Conservation (phyloP, 805 yeast genomes). For the Metschnikowia colocasiae region DNA sequence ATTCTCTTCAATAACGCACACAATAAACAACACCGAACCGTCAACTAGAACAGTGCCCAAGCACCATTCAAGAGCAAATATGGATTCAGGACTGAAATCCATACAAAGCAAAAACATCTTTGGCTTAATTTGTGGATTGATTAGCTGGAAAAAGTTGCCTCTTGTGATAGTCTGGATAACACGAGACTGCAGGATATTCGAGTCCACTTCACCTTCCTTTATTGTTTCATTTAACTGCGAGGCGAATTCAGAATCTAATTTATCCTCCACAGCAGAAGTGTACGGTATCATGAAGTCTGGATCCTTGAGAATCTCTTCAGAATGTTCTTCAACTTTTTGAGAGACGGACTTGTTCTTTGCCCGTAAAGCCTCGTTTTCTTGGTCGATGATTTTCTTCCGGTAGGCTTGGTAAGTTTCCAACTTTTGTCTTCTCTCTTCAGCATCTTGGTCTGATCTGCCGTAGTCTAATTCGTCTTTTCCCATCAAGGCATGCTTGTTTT, state of each 20-base stretch:
- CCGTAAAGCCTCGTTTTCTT: conserved; percentile 41
- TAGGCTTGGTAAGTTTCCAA: conserved; percentile 56
- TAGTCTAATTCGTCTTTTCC: conserved; percentile 44
- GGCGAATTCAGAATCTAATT: conserved; percentile 58
- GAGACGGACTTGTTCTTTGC: conserved; percentile 2
- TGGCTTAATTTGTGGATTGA: conserved; percentile 41
- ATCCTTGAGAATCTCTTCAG: conserved; percentile 9
- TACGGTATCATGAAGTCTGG: conserved; percentile 53
- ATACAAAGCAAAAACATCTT: conserved; percentile 72
- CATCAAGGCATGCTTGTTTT: conserved; percentile 38
- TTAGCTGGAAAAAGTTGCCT: conserved; percentile 58
- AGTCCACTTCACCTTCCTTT: conserved; percentile 51
- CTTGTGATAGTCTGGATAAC: conserved; percentile 69
- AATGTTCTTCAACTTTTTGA: conserved; percentile 11
- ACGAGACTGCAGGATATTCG: conserved; percentile 50
- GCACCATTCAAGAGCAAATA: conserved; percentile 82
- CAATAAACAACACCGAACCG: conserved; percentile 75
- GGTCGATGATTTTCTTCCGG: conserved; percentile 57
- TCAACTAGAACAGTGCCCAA: conserved; percentile 80
- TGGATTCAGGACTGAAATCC: conserved; percentile 80
- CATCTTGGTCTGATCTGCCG: conserved; percentile 44
- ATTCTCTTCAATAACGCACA: conserved; percentile 49
- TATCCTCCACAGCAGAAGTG: conserved; percentile 64
- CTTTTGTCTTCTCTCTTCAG: conserved; percentile 45
- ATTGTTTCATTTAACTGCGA: conserved; percentile 50